Percentiles rank a stretch among this genome's conserved stretches.
phyloP scores from a whole-genome alignment of 1,284 basidiomycete species.

The Cystobasidium sp. region DNA sequence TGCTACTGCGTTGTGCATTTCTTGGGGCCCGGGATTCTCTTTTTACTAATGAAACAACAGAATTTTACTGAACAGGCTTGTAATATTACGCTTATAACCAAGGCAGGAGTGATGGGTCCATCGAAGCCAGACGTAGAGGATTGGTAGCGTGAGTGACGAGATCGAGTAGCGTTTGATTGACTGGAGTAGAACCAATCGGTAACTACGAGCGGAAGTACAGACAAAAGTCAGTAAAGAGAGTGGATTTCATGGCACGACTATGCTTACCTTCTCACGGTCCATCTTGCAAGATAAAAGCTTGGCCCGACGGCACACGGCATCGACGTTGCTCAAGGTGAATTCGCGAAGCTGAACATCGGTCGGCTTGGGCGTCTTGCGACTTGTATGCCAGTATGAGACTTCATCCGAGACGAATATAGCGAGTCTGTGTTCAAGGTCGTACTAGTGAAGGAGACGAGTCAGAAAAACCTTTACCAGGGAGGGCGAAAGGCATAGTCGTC shows the following conservation, averaged over 20 bases:
- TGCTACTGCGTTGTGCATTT: too few species aligned
- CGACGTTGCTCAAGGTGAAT: conserved; percentile 73
- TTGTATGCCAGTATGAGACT: conserved; percentile 70
- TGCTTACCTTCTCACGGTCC: conserved; percentile 74
- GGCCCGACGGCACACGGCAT: conserved; percentile 80
- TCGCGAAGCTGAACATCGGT: conserved; percentile 69
- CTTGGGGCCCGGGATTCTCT: too few species aligned
- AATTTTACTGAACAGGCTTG: not conserved
- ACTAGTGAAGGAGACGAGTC: conserved; percentile 62
- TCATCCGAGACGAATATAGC: conserved; percentile 93
- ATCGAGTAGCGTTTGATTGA: conserved; percentile 80
- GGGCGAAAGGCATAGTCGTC: conserved; percentile 44
- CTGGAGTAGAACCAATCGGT: conserved; percentile 62
- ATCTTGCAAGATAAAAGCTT: conserved; percentile 82
- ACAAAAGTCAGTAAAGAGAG: not conserved
- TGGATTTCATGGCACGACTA: conserved; percentile 9
- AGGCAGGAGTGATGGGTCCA: conserved; percentile 78
- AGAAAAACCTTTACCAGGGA: not conserved
- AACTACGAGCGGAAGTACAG: conserved; percentile 48
- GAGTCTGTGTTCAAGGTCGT: conserved; percentile 83
- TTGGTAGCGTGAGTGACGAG: conserved; percentile 71
- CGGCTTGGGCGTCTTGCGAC: conserved; percentile 42
- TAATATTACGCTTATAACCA: conserved; percentile 60
- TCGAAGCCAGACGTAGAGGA: conserved; percentile 60
- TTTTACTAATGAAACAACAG: not conserved